phyloP scores from a whole-genome alignment of 805 yeast species.

The Candida piceae region DNA sequence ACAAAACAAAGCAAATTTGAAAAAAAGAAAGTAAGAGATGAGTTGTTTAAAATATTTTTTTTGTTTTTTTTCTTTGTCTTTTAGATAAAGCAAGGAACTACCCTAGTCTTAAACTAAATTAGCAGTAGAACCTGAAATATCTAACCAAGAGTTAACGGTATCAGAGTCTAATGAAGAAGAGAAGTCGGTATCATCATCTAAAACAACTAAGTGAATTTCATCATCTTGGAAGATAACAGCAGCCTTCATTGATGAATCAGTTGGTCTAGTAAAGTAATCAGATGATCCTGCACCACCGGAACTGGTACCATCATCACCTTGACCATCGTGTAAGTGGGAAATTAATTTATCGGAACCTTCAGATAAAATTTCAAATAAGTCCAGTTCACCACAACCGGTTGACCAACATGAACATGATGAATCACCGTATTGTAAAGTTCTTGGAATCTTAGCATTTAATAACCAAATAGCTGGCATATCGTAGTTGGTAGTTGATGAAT shows the following conservation, averaged over 20 bases:
- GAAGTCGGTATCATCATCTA: conserved; percentile 50
- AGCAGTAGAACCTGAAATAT: conserved; percentile 46
- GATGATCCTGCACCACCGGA: conserved; percentile 77
- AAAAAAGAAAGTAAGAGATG: no score
- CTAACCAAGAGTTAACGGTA: conserved; percentile 59
- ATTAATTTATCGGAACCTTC: conserved; percentile 72
- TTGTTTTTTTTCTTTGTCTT: no score
- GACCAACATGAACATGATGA: conserved; percentile 91
- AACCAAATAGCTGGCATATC: conserved; percentile 99
- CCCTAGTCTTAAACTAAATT: conserved; percentile 7
- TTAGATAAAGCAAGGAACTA: no score
- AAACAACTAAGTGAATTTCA: conserved; percentile 52
- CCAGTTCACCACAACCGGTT: conserved; percentile 97
- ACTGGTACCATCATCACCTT: conserved; percentile 49
- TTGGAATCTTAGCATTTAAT: conserved; percentile 91
- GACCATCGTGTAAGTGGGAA: conserved; percentile 80
- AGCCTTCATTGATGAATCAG: conserved; percentile 71
- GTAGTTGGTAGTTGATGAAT: conserved; percentile 49
- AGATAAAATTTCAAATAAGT: conserved; percentile 82
- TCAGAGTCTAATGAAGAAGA: conserved; percentile 46
- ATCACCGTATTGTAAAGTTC: conserved; percentile 91
- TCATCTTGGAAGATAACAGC: conserved; percentile 75
- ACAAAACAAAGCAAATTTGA: no score
- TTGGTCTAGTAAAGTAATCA: conserved; percentile 88
- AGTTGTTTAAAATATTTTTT: no score